Conservation (phyloP, 2,329 filamentous ascomycete genomes). For the Chaetomiaceae sp. region DNA sequence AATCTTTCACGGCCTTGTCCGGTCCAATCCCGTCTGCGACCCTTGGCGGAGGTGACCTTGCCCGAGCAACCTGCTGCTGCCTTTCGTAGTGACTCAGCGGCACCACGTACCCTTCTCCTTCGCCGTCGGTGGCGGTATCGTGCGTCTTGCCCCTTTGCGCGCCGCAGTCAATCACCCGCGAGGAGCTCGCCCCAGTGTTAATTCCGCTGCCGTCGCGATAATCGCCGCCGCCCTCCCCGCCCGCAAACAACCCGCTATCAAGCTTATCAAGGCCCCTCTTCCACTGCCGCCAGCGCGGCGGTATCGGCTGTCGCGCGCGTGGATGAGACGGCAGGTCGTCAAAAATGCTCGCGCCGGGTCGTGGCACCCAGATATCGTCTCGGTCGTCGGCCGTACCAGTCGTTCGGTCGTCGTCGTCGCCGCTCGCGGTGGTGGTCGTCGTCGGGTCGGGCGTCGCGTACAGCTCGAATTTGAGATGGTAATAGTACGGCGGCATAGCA, state of each 20-base stretch:
- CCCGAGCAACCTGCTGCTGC: conserved; percentile 39
- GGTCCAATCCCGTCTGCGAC: conserved; percentile 43
- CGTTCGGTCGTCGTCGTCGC: neutral
- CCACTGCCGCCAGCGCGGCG: neutral
- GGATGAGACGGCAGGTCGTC: conserved; percentile 51
- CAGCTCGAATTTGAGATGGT: conserved; percentile 63
- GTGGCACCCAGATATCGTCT: conserved; percentile 47
- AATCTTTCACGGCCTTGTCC: conserved; percentile 58
- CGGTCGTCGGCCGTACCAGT: neutral
- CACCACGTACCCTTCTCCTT: conserved; percentile 32
- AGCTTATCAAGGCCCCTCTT: no score
- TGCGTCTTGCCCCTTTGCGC: conserved; percentile 34
- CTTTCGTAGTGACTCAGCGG: conserved; percentile 38
- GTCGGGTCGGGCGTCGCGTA: conserved; percentile 46
- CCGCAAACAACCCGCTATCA: no score
- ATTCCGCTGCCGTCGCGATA: no score
- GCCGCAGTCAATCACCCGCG: conserved; percentile 48
- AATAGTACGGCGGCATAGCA: conserved; percentile 59
- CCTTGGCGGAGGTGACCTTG: conserved; percentile 41
- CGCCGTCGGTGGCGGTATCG: conserved; percentile 11
- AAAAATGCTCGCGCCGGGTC: conserved; percentile 48
- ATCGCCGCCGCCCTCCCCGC: neutral
- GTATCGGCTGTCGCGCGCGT: conserved; percentile 19
- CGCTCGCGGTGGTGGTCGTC: conserved; percentile 6
- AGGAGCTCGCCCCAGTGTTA: conserved; percentile 1